These are phyloP conservation scores for Peribolospora kevripleyi DNA, from an alignment of 768 basidiomycete species.

Conservation along the genomic window DNA sequence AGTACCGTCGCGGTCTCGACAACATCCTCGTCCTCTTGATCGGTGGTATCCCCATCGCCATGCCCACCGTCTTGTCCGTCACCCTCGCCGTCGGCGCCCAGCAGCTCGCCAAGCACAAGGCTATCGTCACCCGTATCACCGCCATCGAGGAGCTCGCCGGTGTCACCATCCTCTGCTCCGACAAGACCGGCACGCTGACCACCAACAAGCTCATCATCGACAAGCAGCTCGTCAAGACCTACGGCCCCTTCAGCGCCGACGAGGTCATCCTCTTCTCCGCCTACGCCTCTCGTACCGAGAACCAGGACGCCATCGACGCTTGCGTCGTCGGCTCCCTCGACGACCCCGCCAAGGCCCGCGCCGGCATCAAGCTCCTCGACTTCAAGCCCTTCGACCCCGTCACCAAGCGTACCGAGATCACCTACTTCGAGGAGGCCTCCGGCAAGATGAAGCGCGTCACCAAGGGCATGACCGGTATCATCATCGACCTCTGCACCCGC, in stretches of 20 bases:
- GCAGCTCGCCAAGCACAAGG: constrained; percentile 97
- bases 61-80: constrained; percentile 95
- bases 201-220: constrained; percentile 99
- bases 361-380: constrained; percentile 83
- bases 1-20: constrained; percentile 82
- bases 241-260: constrained; percentile 63
- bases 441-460: constrained; percentile 96
- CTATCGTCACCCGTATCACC: constrained; percentile 97
- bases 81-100: constrained; percentile 97
- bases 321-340: constrained; percentile 57
- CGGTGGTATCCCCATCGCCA: constrained; percentile 98
- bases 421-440: constrained; percentile 78
- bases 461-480: constrained; percentile 98
- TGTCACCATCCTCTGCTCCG: constrained; percentile 94
- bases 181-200: constrained; percentile 56
- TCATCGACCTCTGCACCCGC: constrained; percentile 87
- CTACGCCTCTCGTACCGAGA: constrained; percentile 93
- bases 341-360: constrained; percentile 48
- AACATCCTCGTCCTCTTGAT: constrained; percentile 96
- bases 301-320: constrained; percentile 88
- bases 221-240: constrained; percentile 67
- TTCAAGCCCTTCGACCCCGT: constrained; percentile 99
- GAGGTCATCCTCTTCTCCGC: constrained; percentile 83
- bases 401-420: constrained; percentile 97
- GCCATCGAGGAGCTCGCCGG: constrained; percentile 96